Evolutionary conservation across 805 yeast genomes (phyloP).

Genomic region (Starmerella kuoi): DNA sequence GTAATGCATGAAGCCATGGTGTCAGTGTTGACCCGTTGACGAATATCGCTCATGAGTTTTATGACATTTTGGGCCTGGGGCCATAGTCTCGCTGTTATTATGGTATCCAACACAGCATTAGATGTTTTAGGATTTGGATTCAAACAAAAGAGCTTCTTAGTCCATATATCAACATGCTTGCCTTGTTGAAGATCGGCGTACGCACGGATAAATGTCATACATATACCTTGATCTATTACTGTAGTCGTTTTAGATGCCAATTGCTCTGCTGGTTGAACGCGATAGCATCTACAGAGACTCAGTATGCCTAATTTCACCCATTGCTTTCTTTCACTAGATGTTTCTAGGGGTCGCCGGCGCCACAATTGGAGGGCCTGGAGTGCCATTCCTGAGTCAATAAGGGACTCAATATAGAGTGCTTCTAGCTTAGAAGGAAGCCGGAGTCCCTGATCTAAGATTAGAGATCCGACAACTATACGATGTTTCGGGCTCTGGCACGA

Average conservation of each 20-base stretch:
- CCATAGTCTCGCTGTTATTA: constrained; percentile 8
- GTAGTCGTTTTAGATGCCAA: neutral
- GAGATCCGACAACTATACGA: neutral
- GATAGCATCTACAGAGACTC: constrained; percentile 2
- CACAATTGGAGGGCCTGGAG: constrained; percentile 5
- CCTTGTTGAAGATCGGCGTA: constrained; percentile 1
- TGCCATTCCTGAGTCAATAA: constrained; percentile 2
- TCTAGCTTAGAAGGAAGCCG: neutral
- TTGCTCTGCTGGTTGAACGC: constrained; percentile 5
- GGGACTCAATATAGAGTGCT: neutral
- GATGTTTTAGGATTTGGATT: neutral
- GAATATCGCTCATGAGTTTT: neutral
- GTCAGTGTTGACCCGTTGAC: constrained; percentile 1
- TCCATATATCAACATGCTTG: constrained; percentile 1
- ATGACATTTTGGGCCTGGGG: constrained; percentile 2
- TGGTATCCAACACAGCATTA: neutral
- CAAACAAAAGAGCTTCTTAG: neutral
- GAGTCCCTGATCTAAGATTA: neutral
- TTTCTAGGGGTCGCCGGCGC: neutral
- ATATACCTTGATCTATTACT: neutral
- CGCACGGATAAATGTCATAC: constrained; percentile 3
- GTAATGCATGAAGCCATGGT: constrained; percentile 2
- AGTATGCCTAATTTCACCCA: neutral
- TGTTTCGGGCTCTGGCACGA: too few species aligned
- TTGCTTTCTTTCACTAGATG: neutral